phyloP scores from a whole-genome alignment of 2,329 filamentous ascomycete genomes.

The Beauveria sp. region DNA sequence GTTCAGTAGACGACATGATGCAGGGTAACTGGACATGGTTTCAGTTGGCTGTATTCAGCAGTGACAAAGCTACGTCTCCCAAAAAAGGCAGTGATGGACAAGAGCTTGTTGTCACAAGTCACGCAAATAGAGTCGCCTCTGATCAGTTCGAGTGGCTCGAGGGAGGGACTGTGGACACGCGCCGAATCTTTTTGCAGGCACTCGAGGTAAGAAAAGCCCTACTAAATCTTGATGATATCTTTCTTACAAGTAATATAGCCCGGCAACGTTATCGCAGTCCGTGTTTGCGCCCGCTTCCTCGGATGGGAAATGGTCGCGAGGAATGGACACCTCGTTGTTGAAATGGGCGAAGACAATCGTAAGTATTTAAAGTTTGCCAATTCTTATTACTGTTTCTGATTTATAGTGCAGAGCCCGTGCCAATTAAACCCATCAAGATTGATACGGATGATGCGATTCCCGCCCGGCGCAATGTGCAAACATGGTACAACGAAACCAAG shows the following conservation, averaged over 20 bases:
- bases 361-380: neutral
- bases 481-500: neutral
- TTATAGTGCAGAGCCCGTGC: neutral
- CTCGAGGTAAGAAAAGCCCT: neutral
- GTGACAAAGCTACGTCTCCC: neutral
- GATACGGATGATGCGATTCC: neutral
- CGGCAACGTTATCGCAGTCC: slow-evolving; percentile 12
- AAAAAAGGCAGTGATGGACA: slow-evolving; percentile 1
- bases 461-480: neutral
- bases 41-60: slow-evolving; percentile 9
- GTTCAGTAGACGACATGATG: neutral
- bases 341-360: slow-evolving; percentile 9
- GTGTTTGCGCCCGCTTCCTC: slow-evolving; percentile 8
- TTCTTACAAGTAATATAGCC: neutral
- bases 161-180: neutral
- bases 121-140: neutral
- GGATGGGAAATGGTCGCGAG: slow-evolving; percentile 9
- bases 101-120: slow-evolving; percentile 5
- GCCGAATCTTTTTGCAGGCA: slow-evolving; percentile 1
- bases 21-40: slow-evolving; percentile 15
- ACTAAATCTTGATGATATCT: neutral
- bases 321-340: slow-evolving; percentile 9
- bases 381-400: neutral
- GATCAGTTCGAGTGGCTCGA: slow-evolving; percentile 9
- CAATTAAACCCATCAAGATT: neutral